phyloP scores from a whole-genome alignment of 2,329 filamentous ascomycete genomes.

The Fusarium vanettenii region DNA sequence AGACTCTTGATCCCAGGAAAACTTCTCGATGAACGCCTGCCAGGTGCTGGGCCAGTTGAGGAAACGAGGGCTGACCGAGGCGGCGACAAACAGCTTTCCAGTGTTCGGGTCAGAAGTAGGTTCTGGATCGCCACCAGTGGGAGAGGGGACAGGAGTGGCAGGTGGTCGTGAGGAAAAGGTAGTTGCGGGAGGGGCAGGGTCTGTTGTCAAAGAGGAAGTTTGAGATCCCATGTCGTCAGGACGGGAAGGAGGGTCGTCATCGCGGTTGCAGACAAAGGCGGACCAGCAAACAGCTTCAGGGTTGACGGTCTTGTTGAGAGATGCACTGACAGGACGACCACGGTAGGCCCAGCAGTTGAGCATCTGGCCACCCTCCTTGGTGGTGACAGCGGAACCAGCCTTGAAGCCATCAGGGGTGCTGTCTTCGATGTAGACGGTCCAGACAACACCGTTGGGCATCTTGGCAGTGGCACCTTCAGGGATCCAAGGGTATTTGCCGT shows the following conservation, averaged over 20 bases:
- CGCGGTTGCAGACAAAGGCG: slow-evolving; percentile 56
- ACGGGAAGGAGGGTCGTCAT: slow-evolving; percentile 47
- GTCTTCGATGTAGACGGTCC: slow-evolving; percentile 57
- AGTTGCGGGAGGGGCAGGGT: slow-evolving; percentile 48
- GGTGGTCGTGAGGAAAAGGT: slow-evolving; percentile 48
- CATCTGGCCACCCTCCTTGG: slow-evolving; percentile 52
- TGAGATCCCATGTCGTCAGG: slow-evolving; percentile 51
- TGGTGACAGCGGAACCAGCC: slow-evolving; percentile 54
- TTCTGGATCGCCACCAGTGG: slow-evolving; percentile 42
- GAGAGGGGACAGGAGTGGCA: slow-evolving; percentile 33
- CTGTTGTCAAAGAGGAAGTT: slow-evolving; percentile 49
- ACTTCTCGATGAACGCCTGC: slow-evolving; percentile 54
- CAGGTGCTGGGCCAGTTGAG: slow-evolving; percentile 54
- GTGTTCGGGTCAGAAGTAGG: slow-evolving; percentile 46
- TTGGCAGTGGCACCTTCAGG: slow-evolving; percentile 51
- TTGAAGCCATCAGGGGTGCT: slow-evolving; percentile 54
- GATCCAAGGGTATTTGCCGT: slow-evolving; percentile 55
- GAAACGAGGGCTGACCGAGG: slow-evolving; percentile 52
- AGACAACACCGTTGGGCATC: slow-evolving; percentile 53
- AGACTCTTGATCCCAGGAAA: slow-evolving; percentile 53
- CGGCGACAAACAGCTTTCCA: slow-evolving; percentile 47
- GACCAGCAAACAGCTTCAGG: slow-evolving; percentile 53
- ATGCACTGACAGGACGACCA: slow-evolving; percentile 52
- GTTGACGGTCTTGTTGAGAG: slow-evolving; percentile 53
- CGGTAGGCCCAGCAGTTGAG: slow-evolving; percentile 57